Percentiles rank a stretch among this genome's conserved stretches.
phyloP scores from a whole-genome alignment of 2,329 filamentous ascomycete genomes.

The Neonectria punicea region DNA sequence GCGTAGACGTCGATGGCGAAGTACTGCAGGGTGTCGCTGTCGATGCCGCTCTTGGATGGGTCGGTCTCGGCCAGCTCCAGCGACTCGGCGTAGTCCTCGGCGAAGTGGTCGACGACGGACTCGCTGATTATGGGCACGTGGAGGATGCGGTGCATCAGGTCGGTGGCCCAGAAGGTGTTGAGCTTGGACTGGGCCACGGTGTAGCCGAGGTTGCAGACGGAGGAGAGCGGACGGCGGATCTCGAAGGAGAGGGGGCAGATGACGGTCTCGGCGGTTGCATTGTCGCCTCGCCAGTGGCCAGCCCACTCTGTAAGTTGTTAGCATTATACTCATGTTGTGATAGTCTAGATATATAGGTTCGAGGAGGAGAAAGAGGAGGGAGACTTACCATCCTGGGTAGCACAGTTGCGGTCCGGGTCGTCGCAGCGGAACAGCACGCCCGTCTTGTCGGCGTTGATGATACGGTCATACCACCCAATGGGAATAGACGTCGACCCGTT shows the following conservation, averaged over 20 bases:
- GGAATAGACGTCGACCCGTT: slow-evolving; percentile 65
- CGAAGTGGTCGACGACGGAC: slow-evolving; percentile 69
- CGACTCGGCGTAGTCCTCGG: slow-evolving; percentile 66
- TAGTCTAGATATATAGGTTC: not conserved
- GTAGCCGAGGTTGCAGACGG: slow-evolving; percentile 72
- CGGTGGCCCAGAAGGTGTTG: slow-evolving; percentile 73
- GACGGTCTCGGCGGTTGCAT: slow-evolving; percentile 74
- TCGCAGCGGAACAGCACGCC: slow-evolving; percentile 74
- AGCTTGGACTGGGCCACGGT: slow-evolving; percentile 65
- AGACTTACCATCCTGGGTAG: slow-evolving; percentile 54
- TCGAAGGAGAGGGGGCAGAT: slow-evolving; percentile 73
- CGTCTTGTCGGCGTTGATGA: slow-evolving; percentile 67
- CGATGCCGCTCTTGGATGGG: slow-evolving; percentile 60
- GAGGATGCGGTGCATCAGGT: slow-evolving; percentile 73
- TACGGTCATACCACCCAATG: slow-evolving; percentile 70
- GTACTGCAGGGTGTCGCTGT: slow-evolving; percentile 73
- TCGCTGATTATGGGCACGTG: slow-evolving; percentile 72
- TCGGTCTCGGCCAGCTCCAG: slow-evolving; percentile 61
- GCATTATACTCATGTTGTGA: not conserved
- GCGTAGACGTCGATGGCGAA: slow-evolving; percentile 77
- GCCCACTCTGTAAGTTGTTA: slow-evolving; percentile 62
- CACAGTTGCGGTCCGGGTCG: slow-evolving; percentile 73
- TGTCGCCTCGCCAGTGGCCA: slow-evolving; percentile 74
- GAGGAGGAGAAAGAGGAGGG: accelerated
- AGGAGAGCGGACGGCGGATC: slow-evolving; percentile 65